Evolutionary conservation across 805 yeast genomes (phyloP), one percentile per base, ranked within the genome.

Genomic region (Starmerella etchellsii): DNA sequence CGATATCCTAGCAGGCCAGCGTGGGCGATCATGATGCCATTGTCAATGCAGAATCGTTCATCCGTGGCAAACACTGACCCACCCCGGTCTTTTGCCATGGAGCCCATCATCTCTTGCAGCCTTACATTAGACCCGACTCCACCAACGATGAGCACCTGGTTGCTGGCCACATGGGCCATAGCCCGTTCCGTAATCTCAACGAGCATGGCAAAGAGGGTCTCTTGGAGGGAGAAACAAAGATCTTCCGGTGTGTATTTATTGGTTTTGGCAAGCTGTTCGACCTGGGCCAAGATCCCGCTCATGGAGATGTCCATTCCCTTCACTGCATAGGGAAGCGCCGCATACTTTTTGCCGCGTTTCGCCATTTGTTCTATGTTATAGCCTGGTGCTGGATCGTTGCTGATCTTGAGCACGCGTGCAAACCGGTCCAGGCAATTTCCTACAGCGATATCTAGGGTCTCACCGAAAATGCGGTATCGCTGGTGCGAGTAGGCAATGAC

Each of bases 21-120:
- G 55, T 91, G 98, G 0, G 98, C 98, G 54, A 91, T 91, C 98
- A 91, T 91, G 29, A 88, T 91, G 10, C 98, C 98, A 55, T 91
- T 91, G 58, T 91, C 98, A 33, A 91, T 91, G 62, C 98, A 91
- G 57, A 91, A 88, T 43, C 97, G 64, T 56, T 91, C 97, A 60
- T 91, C 98, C 0, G 98, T 91, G 2, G 98, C 95, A 57, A 69
- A 84, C 3, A 91, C 78, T n/a, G 73, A 69, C 0, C 97, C 97
- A 50, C 77, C 76, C 49, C 98, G 67, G 54, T 87, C 97, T 34
- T 69, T 60, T 18, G 88, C 94, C 98, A 91, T 91, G 34, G 71
- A 62, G n/a, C 71, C 81, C 98, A 91, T 91, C 98, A 91, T 91
- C 53, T 82, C 77, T 58, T 91, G 98, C 45, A 91, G 64, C 46